Evolutionary conservation across 345 rosid genomes (phyloP).

Genomic region (Raphanus raphanistrum): DNA sequence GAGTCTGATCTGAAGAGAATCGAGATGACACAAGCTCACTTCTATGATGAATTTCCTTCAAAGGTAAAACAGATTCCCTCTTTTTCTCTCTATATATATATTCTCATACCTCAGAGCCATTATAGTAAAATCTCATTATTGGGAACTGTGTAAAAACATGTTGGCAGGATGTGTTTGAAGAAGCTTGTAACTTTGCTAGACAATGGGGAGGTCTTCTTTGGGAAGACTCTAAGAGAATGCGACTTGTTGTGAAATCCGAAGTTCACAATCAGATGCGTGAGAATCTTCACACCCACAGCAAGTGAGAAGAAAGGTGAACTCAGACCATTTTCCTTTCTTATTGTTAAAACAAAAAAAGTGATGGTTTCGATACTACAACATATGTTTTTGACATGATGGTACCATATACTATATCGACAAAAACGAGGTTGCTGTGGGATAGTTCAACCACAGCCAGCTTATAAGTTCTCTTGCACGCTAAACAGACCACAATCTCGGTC

Average conservation of each 20-base stretch:
- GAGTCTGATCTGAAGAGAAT: slow-evolving; percentile 91
- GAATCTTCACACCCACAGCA: slow-evolving; percentile 65
- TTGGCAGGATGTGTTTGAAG: slow-evolving; percentile 75
- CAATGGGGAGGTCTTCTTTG: slow-evolving; percentile 74
- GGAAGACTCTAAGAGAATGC: slow-evolving; percentile 94
- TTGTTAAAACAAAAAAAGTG: neutral
- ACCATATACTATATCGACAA: neutral
- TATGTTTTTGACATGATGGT: neutral
- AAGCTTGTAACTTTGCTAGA: slow-evolving; percentile 81
- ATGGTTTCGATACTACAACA: neutral
- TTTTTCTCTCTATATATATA: neutral
- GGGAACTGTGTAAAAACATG: neutral
- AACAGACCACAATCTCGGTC: slow-evolving; percentile 6
- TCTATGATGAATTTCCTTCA: slow-evolving; percentile 85
- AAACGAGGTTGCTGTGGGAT: neutral
- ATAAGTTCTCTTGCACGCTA: slow-evolving; percentile 11
- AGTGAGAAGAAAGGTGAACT: slow-evolving; percentile 32
- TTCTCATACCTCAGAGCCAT: neutral
- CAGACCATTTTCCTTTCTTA: neutral
- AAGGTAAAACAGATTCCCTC: slow-evolving; percentile 48
- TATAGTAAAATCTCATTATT: neutral
- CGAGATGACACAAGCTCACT: slow-evolving; percentile 74
- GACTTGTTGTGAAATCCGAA: slow-evolving; percentile 74
- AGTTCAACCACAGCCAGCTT: neutral
- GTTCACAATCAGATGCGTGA: slow-evolving; percentile 81